Evolutionary conservation across 1,139 yeast species (phyloP), one percentile per base, ranked within the genome.

Genomic region (Sugiyamaella japonica): DNA sequence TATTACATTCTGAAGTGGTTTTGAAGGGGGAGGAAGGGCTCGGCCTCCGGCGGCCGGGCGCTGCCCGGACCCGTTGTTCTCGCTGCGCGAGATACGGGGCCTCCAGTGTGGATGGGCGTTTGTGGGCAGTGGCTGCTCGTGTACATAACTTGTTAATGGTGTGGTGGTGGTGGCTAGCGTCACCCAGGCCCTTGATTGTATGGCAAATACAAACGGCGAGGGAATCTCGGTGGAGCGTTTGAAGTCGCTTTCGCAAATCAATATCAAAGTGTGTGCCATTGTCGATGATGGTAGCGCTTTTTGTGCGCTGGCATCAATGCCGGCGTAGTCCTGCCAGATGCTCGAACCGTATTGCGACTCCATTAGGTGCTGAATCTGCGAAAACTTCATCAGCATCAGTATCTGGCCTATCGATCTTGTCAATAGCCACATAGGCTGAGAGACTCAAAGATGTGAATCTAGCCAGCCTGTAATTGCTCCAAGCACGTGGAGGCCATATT

Each of bases 281-380:
- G n/a, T n/a, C n/a, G n/a, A n/a, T n/a, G n/a, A n/a, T n/a, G n/a
- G n/a, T n/a, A n/a, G n/a, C n/a, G n/a, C n/a, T n/a, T n/a, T n/a
- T n/a, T n/a, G n/a, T n/a, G n/a, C n/a, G n/a, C n/a, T n/a, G n/a
- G n/a, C n/a, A n/a, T n/a, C n/a, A n/a, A n/a, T n/a, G n/a, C n/a
- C n/a, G n/a, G n/a, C n/a, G n/a, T n/a, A n/a, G 97, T 87, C 58
- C 86, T 82, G 0, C 96, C 99, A 28, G 96, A 87, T 1, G 93
- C 93, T 55, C 82, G 81, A 1, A 93, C 90, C 0, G 89, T 86
- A 89, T 85, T 61, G 89, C 95, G 16, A 93, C 83, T 2, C 83
- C 97, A 57, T 89, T 77, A 0, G 81, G 74, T 1, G 96, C 82
- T 57, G 95, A 75, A 69, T 91, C 98, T 2, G 83, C 80, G 56